These are phyloP conservation scores for Nakazawaea molendinolei DNA, from an alignment of 805 yeast genomes.

Conservation along the genomic window DNA sequence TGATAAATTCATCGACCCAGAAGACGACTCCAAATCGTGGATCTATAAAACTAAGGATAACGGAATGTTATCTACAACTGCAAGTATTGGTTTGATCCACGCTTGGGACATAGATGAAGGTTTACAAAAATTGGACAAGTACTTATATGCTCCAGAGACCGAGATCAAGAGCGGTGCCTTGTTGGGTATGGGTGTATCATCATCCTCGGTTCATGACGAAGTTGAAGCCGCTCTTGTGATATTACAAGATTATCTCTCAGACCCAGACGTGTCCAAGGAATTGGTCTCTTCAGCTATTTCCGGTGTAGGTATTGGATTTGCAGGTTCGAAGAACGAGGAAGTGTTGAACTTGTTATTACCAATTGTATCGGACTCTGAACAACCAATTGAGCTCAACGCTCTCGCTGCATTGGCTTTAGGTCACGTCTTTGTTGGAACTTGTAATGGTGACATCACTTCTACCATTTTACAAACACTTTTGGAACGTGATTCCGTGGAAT, in stretches of 20 bases:
- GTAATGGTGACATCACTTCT: conserved; percentile 92
- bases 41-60: conserved; percentile 86
- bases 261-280: conserved; percentile 41
- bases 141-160: conserved; percentile 75
- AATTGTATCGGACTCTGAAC: conserved; percentile 68
- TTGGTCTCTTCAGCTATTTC: conserved; percentile 77
- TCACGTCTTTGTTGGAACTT: conserved; percentile 91
- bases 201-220: conserved; percentile 92
- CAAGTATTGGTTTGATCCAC: conserved; percentile 81
- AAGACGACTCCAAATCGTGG: conserved; percentile 62
- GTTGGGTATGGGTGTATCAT: conserved; percentile 88
- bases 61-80: conserved; percentile 89
- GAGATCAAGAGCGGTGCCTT: conserved; percentile 95
- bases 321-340: conserved; percentile 88
- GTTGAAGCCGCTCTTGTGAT: conserved; percentile 87
- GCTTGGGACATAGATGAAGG: conserved; percentile 92
- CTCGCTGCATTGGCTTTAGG: conserved; percentile 90
- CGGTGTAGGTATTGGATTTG: conserved; percentile 91
- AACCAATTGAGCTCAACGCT: conserved; percentile 72
- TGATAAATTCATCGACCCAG: conserved; percentile 70
- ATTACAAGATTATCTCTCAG: conserved; percentile 61
- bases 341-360: conserved; percentile 74
- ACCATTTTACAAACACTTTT: conserved; percentile 83
- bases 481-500: conserved; percentile 74
- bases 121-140: conserved; percentile 82